A percentile compares a stretch with the other conserved stretches of the same genome.
Evolutionary conservation across 106 monocot species (phyloP).

Genomic region (Dactylorhiza incarnata): DNA sequence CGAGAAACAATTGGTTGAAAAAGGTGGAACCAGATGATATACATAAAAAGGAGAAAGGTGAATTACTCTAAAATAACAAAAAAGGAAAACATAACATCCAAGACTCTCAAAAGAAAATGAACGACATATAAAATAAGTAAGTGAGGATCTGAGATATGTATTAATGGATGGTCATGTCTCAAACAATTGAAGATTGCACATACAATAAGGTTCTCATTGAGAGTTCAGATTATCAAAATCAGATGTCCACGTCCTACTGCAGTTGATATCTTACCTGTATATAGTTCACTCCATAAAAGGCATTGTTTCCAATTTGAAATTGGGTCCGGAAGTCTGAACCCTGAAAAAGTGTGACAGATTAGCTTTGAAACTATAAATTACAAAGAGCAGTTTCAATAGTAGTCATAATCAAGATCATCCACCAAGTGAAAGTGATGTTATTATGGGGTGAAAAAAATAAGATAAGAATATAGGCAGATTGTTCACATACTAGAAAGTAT

Average conservation of each 20-base stretch:
- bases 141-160: background rate
- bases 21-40: background rate
- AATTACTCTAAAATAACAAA: background rate
- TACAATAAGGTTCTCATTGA: background rate
- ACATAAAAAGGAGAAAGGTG: background rate
- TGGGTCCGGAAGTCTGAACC: conserved; percentile 77
- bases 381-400: background rate
- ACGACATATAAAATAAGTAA: background rate
- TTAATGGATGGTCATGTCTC: background rate
- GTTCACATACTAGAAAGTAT: background rate
- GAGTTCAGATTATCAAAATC: background rate
- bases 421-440: background rate
- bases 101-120: background rate
- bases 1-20: background rate
- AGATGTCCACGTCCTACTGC: background rate
- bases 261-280: conserved; percentile 58
- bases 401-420: conserved; percentile 1
- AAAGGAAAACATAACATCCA: background rate
- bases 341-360: conserved; percentile 20
- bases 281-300: conserved; percentile 96
- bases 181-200: background rate
- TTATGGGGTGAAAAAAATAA: background rate
- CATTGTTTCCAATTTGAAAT: conserved; percentile 93
- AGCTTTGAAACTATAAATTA: background rate
- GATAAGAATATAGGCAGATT: background rate